Conservation (phyloP, 331 rosid species). For the Erythrophleum ivorense region DNA sequence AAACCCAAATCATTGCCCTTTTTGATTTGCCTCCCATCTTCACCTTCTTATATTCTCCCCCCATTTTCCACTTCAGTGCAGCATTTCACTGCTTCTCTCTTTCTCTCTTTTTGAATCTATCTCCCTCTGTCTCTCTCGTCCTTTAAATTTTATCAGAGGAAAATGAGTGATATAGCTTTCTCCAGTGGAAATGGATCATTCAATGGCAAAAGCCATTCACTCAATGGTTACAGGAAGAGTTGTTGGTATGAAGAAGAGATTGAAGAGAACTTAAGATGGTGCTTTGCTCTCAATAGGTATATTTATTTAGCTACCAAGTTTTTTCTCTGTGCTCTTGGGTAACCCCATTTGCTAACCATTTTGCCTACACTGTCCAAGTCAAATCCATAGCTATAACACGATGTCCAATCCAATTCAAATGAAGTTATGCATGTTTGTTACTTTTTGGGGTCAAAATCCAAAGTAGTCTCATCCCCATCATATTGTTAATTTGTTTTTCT, state of each 20-base stretch:
- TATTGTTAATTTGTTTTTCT: background rate
- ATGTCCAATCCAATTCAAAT: background rate
- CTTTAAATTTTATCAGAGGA: conserved; percentile 9
- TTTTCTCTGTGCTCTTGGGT: too few relatives aligned
- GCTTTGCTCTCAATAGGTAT: conserved; percentile 76
- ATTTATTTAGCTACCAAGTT: too few relatives aligned
- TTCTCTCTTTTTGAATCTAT: conserved; percentile 37
- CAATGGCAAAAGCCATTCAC: conserved; percentile 61
- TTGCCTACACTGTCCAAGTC: background rate
- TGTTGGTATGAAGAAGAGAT: conserved; percentile 99
- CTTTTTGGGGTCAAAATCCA: background rate
- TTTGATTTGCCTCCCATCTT: conserved; percentile 39
- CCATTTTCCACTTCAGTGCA: conserved; percentile 29
- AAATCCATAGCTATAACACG: background rate
- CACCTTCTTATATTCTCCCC: conserved; percentile 53
- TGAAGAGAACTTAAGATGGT: conserved; percentile 94
- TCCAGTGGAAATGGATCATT: conserved; percentile 59
- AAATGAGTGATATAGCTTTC: conserved; percentile 79
- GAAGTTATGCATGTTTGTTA: background rate
- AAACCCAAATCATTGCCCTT: conserved; percentile 45
- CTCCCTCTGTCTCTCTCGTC: background rate
- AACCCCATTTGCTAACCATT: too few relatives aligned
- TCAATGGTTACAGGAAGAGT: conserved; percentile 88
- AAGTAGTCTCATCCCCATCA: background rate
- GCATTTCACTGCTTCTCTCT: background rate